phyloP scores from a whole-genome alignment of 2,329 filamentous ascomycete species.

The Sordariomycetes sp. region DNA sequence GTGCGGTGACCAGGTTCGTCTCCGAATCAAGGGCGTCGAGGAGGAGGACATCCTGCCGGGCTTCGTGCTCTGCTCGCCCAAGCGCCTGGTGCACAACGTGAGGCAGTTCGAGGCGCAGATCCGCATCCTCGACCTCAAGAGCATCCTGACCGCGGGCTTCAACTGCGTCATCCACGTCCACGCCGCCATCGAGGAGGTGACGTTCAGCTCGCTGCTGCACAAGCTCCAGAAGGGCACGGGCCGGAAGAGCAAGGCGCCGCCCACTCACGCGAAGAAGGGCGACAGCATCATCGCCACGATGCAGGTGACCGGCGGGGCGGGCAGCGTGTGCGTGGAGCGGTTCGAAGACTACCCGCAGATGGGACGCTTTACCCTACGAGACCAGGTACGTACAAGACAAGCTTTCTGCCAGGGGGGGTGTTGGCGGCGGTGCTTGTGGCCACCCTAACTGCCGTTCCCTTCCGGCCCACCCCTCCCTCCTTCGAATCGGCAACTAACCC shows the following conservation, averaged over 20 bases:
- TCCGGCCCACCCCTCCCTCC: background rate
- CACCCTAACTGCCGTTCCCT: background rate
- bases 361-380: slow-evolving; percentile 80
- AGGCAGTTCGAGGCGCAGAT: slow-evolving; percentile 91
- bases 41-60: slow-evolving; percentile 95
- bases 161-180: slow-evolving; percentile 98
- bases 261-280: slow-evolving; percentile 76
- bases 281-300: slow-evolving; percentile 85
- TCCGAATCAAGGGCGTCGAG: slow-evolving; percentile 88
- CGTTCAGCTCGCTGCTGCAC: slow-evolving; percentile 78
- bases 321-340: slow-evolving; percentile 81
- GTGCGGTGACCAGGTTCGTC: slow-evolving; percentile 88
- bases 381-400: slow-evolving; percentile 50
- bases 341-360: slow-evolving; percentile 96
- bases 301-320: slow-evolving; percentile 75
- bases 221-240: slow-evolving; percentile 92
- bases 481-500: background rate
- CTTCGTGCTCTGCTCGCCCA: slow-evolving; percentile 91
- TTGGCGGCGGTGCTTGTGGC: background rate
- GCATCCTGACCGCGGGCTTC: slow-evolving; percentile 86
- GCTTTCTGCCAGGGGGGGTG: background rate
- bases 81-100: slow-evolving; percentile 87
- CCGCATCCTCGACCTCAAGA: slow-evolving; percentile 87
- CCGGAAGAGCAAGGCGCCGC: slow-evolving; percentile 85
- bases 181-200: slow-evolving; percentile 95